phyloP scores from a whole-genome alignment of 2,329 filamentous ascomycete species.

The Hypoxylon rubiginosum region DNA sequence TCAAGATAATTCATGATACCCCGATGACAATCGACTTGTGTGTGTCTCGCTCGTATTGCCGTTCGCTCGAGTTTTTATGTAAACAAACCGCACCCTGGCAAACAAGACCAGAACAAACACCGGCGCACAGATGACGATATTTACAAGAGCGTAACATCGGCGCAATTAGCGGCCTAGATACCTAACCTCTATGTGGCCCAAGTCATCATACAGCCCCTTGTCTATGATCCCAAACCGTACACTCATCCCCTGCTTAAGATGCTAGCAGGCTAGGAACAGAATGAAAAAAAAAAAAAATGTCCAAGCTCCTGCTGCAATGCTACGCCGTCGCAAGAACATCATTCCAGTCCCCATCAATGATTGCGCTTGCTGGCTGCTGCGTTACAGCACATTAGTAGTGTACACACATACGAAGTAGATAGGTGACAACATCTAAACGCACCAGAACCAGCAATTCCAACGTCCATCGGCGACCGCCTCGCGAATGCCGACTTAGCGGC shows the following conservation, averaged over 20 bases:
- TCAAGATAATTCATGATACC: background rate
- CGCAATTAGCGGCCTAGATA: conserved; percentile 16
- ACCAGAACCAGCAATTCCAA: conserved; percentile 8
- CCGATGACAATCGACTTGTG: background rate
- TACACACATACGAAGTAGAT: background rate
- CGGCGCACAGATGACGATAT: conserved; percentile 31
- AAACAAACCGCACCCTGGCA: conserved; percentile 14
- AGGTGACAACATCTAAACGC: conserved; percentile 9
- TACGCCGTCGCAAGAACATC: conserved; percentile 34
- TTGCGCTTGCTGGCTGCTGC: conserved; percentile 25
- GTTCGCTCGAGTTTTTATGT: conserved; percentile 1
- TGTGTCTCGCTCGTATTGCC: background rate
- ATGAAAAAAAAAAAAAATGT: conserved; percentile 15
- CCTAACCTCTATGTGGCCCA: conserved; percentile 28
- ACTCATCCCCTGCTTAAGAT: conserved; percentile 12
- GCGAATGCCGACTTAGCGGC: conserved; percentile 6
- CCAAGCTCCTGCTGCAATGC: conserved; percentile 35
- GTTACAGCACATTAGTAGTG: conserved; percentile 16
- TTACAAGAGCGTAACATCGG: conserved; percentile 28
- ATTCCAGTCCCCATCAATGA: conserved; percentile 5
- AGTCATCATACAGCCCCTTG: conserved; percentile 23
- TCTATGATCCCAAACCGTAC: conserved; percentile 17
- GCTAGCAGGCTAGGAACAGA: conserved; percentile 14
- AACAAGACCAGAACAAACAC: conserved; percentile 9
- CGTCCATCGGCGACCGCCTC: conserved; percentile 16